Base-by-base conservation (phyloP, 257 asterid genomes). In the Gardenia jasminoides region DNA sequence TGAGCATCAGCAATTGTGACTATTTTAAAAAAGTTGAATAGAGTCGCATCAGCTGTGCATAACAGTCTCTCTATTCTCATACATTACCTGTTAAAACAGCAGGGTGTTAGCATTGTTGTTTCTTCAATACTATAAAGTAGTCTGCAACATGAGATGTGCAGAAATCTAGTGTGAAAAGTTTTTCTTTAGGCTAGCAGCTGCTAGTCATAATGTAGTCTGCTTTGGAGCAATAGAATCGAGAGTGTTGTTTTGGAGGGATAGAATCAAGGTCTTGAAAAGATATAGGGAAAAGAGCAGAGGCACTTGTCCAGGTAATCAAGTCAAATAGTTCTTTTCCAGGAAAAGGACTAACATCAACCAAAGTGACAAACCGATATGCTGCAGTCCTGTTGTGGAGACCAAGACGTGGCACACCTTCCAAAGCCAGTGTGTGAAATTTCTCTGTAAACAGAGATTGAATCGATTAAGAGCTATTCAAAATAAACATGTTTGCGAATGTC, bases 291-390 rank as follows among this genome's bases (percentile, higher is more conserved):
- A 20, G 36, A 36, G 24, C 0, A 74, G 36, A 33, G 7, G 20
- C 20, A 12, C 56, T 47, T 22, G 7, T 24, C 20, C 56, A 50
- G 68, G 9, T 15, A 31, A 12, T 48, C n/a, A 47, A 43, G 16
- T 39, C 24, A 59, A 59, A 59, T 6, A 24, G 30, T 7, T 24
- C 30, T 59, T 22, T 59, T 61, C 46, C 79, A 86, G 59, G 52
- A 58, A 76, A 78, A 79, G 83, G 79, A 91, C 99, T 89, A 73
- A 95, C 99, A 84, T 95, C 99, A 43, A 95, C 92, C 85, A 95
- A 87, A 76, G 96, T 92, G 84, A 93, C 97, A 88, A 95, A 95
- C 79, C 99, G 98, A 84, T 93, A 92, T 17, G 99, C 99, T 67
- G 98, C 96, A 64, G 90, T 84, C 87, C 91, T 88, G 84, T 92